Evolutionary conservation across 202 grass and related monocot species (phyloP).

Genomic region (Carex arenaria): DNA sequence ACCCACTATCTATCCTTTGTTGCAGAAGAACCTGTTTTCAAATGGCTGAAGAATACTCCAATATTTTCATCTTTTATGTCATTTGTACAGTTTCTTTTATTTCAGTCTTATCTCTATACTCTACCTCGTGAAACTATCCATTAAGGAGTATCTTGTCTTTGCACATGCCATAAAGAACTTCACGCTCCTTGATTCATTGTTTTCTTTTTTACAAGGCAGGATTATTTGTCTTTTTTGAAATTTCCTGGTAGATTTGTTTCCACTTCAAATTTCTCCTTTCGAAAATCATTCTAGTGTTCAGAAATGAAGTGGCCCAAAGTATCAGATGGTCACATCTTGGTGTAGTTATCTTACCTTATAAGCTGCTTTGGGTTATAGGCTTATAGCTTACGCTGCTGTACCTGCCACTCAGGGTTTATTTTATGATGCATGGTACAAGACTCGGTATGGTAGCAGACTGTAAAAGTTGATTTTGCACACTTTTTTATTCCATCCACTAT

Average conservation of each 20-base stretch:
- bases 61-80: not conserved
- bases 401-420: not conserved
- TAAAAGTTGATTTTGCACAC: not conserved
- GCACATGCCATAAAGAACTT: not conserved
- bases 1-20: not conserved
- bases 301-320: not conserved
- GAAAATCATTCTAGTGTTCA: not conserved
- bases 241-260: not conserved
- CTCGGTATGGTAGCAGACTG: not conserved
- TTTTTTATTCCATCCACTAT: not conserved
- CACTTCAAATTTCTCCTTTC: not conserved
- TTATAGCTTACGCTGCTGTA: not conserved
- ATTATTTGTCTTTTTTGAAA: not conserved
- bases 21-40: not conserved
- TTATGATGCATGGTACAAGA: not conserved
- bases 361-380: not conserved
- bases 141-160: not conserved
- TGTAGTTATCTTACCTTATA: not conserved
- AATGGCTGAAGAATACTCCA: constrained; percentile 10
- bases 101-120: not conserved
- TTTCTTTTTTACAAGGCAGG: not conserved
- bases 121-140: not conserved
- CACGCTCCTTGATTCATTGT: not conserved
- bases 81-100: not conserved
- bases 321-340: not conserved